Base-by-base conservation (phyloP, 345 rosid species). In the Aurinia saxatilis region DNA sequence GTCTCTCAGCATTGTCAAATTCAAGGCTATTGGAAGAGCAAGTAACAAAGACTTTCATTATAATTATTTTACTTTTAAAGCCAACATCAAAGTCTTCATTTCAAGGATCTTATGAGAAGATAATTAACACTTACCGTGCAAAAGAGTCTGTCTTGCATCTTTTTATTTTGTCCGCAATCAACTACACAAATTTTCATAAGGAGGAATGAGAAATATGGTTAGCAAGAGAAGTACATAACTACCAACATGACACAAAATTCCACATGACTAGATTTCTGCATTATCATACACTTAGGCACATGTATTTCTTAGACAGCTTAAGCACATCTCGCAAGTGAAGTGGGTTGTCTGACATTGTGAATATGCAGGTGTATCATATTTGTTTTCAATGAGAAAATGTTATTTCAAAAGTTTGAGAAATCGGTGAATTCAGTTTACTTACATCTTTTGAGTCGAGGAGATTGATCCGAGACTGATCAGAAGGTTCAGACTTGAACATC, bases 401-500 rank as follows among this genome's bases (percentile, higher is more conserved):
- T 50, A 34, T 33, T 19, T 34, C 1, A 5, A 17, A 46, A 66
- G n/a, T n/a, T n/a, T n/a, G n/a, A 68, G 44, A 50, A 50, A 11
- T n/a, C 15, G 36, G 39, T 17, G 7, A 51, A 35, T 53, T 33
- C 50, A 77, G 42, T 44, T 18, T 48, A 71, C 98, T 83, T 74
- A 91, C 96, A 75, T 86, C 92, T 75, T 86, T 91, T 34, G 95
- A 72, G 80, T 91, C 98, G 37, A 91, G 96, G 64, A 91, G 95
- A 80, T 91, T 88, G 79, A 88, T 88, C 65, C 95, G 76, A 34
- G 98, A 88, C 79, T 80, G 95, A 72, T 91, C 98, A 42, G 95
- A 86, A 61, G 89, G 84, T 57, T 89, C 88, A 73, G 98, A 91
- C 80, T 91, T 91, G 30, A 95, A 91, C 98, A 88, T 91, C 98